phyloP scores from a whole-genome alignment of 2,329 filamentous ascomycete genomes.

The Curvularia lunata region DNA sequence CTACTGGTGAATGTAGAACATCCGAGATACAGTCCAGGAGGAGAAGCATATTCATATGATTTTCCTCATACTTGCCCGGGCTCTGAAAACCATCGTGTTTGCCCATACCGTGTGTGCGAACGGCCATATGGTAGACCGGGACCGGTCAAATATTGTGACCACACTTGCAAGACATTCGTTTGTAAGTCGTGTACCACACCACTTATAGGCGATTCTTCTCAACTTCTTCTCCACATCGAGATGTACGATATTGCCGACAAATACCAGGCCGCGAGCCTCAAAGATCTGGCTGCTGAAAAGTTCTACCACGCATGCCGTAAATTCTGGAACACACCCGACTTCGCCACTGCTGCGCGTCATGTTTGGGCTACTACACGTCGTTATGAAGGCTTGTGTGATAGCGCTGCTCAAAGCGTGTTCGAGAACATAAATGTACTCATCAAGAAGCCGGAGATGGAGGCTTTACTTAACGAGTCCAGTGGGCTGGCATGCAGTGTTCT shows the following conservation, averaged over 20 bases:
- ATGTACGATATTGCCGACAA: conserved; percentile 11
- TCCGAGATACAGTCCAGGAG: background rate
- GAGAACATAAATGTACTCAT: background rate
- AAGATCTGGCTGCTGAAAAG: background rate
- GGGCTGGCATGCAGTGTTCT: background rate
- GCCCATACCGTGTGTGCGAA: background rate
- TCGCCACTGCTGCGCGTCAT: background rate
- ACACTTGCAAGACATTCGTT: background rate
- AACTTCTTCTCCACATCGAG: background rate
- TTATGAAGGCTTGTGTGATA: background rate
- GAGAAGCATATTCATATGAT: background rate
- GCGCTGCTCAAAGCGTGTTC: fast-evolving
- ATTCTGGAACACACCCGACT: background rate
- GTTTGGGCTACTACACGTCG: background rate
- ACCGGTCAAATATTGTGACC: background rate
- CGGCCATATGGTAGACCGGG: fast-evolving
- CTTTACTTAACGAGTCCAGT: background rate
- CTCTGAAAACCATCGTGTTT: background rate
- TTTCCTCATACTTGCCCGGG: background rate
- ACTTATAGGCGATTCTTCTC: background rate
- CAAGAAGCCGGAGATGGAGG: background rate
- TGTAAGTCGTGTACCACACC: background rate
- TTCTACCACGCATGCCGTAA: background rate
- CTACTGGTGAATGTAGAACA: too few species aligned
- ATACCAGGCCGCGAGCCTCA: background rate